These are phyloP conservation scores for Sporothrix humicola DNA, from an alignment of 2,329 filamentous ascomycete genomes.

Conservation along the genomic window DNA sequence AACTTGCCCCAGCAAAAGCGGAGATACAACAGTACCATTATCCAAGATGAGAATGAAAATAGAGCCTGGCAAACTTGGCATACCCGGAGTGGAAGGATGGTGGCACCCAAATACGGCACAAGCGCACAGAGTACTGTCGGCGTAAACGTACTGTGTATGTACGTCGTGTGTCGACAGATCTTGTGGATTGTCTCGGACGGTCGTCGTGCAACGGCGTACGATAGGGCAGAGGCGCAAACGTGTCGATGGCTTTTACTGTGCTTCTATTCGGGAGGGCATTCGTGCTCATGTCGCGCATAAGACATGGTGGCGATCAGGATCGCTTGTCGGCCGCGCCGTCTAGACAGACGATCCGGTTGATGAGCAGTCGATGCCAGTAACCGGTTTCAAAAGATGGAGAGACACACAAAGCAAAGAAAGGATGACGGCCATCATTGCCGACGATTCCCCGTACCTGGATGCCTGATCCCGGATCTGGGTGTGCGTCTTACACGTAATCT, in stretches of 20 bases:
- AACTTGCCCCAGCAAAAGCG: background rate
- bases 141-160: no score
- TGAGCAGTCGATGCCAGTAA: constrained; percentile 7
- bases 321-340: constrained; percentile 28
- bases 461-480: constrained; percentile 1
- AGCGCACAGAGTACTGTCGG: background rate
- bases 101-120: background rate
- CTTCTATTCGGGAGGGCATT: no score
- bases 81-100: background rate
- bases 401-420: background rate
- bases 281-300: constrained; percentile 18
- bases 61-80: background rate
- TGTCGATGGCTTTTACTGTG: no score
- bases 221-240: constrained; percentile 14
- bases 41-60: background rate
- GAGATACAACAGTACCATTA: background rate
- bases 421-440: constrained; percentile 3
- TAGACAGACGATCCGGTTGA: constrained; percentile 18
- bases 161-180: no score
- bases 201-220: background rate
- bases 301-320: constrained; percentile 25
- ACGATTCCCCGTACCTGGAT: constrained; percentile 15
- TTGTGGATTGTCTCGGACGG: constrained; percentile 19
- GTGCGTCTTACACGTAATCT: background rate
- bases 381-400: constrained; percentile 2